Percentiles rank a stretch among this genome's conserved stretches.
Evolutionary conservation across 2,329 filamentous ascomycete species (phyloP).

Genomic region (Aspergillus viridinutans): DNA sequence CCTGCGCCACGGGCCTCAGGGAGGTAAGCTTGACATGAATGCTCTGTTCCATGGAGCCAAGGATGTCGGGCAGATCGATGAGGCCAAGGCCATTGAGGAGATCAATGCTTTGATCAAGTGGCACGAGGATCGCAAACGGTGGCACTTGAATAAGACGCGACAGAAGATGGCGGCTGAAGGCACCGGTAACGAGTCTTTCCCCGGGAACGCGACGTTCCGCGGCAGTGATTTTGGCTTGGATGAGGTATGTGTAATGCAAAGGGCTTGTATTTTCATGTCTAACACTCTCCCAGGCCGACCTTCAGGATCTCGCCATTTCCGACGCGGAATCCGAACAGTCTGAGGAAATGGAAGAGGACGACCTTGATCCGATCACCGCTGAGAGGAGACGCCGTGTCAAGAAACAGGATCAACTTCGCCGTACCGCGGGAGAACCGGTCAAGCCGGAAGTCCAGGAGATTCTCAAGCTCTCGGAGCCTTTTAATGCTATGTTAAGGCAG

Average conservation of each 20-base stretch:
- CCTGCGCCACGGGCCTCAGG: constrained; percentile 75
- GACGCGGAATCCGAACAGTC: constrained; percentile 64
- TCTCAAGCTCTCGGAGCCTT: constrained; percentile 72
- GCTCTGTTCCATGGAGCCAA: constrained; percentile 80
- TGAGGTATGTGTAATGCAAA: constrained; percentile 48
- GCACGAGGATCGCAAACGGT: constrained; percentile 95
- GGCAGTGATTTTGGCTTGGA: constrained; percentile 87
- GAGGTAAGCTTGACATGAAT: constrained; percentile 89
- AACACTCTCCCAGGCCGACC: constrained; percentile 52
- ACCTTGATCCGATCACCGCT: constrained; percentile 79
- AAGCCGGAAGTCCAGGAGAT: constrained; percentile 79
- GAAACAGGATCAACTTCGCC: constrained; percentile 73
- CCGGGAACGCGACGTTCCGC: constrained; percentile 59
- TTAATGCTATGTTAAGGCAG: constrained; percentile 74
- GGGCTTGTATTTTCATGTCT: constrained; percentile 5
- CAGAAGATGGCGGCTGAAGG: constrained; percentile 97
- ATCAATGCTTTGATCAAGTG: constrained; percentile 83
- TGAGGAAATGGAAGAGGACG: constrained; percentile 66
- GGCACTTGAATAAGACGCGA: constrained; percentile 95
- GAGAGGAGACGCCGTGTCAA: constrained; percentile 74
- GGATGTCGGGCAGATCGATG: constrained; percentile 64
- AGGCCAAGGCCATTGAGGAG: constrained; percentile 67
- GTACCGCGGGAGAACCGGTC: constrained; percentile 75
- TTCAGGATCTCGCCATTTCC: constrained; percentile 80
- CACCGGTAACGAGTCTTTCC: constrained; percentile 46